These are phyloP conservation scores for Penicillium waksmanii DNA, from an alignment of 495 filamentous ascomycete species.

Conservation along the genomic window DNA sequence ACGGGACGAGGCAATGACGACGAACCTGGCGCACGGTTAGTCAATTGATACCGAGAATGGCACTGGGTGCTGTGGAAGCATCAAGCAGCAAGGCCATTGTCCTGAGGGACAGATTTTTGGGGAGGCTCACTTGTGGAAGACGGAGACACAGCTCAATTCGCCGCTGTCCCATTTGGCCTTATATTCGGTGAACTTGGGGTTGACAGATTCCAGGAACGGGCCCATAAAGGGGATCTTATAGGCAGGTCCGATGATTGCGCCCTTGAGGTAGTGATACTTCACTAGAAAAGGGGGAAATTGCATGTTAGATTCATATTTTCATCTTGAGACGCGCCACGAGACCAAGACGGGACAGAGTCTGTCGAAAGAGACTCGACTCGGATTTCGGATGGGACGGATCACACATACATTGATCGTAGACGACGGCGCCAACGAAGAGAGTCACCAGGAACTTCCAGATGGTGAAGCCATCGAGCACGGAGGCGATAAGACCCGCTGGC, in stretches of 20 bases:
- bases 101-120: background rate
- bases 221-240: conserved; percentile 95
- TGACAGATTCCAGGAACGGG: conserved; percentile 88
- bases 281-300: conserved; percentile 52
- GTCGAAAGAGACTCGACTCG: conserved; percentile 6
- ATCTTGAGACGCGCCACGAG: background rate
- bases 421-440: conserved; percentile 67
- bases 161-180: conserved; percentile 90
- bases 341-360: background rate
- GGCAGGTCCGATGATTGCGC: conserved; percentile 77
- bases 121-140: conserved; percentile 94
- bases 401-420: conserved; percentile 82
- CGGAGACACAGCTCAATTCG: conserved; percentile 91
- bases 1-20: conserved; percentile 93
- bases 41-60: background rate
- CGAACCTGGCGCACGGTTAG: conserved; percentile 66
- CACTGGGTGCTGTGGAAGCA: background rate
- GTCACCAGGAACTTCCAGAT: conserved; percentile 67
- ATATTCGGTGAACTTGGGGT: conserved; percentile 91
- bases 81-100: background rate
- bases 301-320: conserved; percentile 10
- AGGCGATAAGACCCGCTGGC: conserved; percentile 43
- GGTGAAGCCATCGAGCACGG: conserved; percentile 59
- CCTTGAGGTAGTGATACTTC: conserved; percentile 85
- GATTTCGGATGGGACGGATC: background rate